Evolutionary conservation across 768 basidiomycete genomes (phyloP), one percentile per base, ranked within the genome.

Genomic region (Podaxis mareebaensis): DNA sequence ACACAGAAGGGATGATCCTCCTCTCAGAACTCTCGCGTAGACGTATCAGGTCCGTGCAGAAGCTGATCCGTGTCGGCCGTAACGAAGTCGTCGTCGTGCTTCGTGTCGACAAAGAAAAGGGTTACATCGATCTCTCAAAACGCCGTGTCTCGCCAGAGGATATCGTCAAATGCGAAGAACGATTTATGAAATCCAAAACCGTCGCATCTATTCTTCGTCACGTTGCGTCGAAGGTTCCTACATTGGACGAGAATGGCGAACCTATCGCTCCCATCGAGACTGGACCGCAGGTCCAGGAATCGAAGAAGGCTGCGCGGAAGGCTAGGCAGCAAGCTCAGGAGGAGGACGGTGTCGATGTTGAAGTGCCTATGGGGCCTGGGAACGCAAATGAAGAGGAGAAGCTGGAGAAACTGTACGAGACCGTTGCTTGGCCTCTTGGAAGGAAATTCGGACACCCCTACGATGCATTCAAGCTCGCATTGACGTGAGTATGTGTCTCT

Each of bases 11-110:
- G 68, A 99, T 99, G 97, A 99, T 99, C 68, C 79, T 99, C 12
- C 88, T 99, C n/a, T 97, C 97, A 2, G 97, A 99, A 74, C 89
- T 99, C 2, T 99, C 96, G 4, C 80, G 97, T 70, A 84, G 97
- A 70, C 96, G 96, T 71, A 99, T 99, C 71, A 79, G 96, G 68
- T 96, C 93, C 6, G 97, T 99, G 33, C 96, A 99, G 76, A 99
- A 99, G 75, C 85, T 99, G 63, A 99, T 99, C 74, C 84, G 96
- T 39, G 95, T 99, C 7, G 97, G 97, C 22, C 85, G 97, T 70
- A 99, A 99, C 75, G 96, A 99, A 73, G 96, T 98, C 65, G 97
- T 99, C 64, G 96, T 99, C 67, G 97, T 98, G 0, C 87, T 99
- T 60, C 84, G 97, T 67, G 96, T 99, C 26, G 97, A 99, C 83